Percentiles rank a stretch among this genome's conserved stretches.
These are phyloP conservation scores for Cunninghamia lanceolata DNA, from an alignment of 75 land plant species.

Conservation along the genomic window DNA sequence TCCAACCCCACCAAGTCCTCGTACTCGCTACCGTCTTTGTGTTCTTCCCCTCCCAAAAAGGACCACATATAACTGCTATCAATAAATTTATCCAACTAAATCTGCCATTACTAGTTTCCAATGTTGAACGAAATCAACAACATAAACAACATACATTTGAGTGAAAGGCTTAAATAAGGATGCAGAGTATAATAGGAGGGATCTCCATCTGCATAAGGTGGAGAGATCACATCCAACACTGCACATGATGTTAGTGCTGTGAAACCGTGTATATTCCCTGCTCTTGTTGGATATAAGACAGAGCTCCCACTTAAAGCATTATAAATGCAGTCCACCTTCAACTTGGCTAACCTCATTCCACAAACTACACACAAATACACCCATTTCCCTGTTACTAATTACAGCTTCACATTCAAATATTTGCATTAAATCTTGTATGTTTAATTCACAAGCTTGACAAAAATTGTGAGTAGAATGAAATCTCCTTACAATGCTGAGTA, in stretches of 20 bases:
- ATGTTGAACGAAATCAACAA: not conserved
- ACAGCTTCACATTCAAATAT: not conserved
- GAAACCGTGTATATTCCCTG: constrained; percentile 73
- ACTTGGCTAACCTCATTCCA: constrained; percentile 31
- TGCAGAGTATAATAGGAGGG: not conserved
- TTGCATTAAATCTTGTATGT: not conserved
- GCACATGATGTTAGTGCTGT: constrained; percentile 66
- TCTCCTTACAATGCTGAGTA: not conserved
- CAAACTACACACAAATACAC: not conserved
- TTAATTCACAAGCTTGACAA: no score
- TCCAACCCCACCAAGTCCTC: not conserved
- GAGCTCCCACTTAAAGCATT: constrained; percentile 32
- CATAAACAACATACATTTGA: not conserved
- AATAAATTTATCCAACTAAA: not conserved
- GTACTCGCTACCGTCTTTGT: no score
- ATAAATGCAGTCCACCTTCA: constrained; percentile 31
- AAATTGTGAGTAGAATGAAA: no score
- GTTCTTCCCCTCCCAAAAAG: not conserved
- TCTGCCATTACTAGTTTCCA: not conserved
- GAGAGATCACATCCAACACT: constrained; percentile 56
- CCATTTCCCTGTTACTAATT: no score
- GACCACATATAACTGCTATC: not conserved
- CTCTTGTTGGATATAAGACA: constrained; percentile 48
- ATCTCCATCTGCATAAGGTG: constrained; percentile 44
- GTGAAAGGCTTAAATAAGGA: not conserved